phyloP scores from a whole-genome alignment of 306 rosid species.

The Cucumis melo region DNA sequence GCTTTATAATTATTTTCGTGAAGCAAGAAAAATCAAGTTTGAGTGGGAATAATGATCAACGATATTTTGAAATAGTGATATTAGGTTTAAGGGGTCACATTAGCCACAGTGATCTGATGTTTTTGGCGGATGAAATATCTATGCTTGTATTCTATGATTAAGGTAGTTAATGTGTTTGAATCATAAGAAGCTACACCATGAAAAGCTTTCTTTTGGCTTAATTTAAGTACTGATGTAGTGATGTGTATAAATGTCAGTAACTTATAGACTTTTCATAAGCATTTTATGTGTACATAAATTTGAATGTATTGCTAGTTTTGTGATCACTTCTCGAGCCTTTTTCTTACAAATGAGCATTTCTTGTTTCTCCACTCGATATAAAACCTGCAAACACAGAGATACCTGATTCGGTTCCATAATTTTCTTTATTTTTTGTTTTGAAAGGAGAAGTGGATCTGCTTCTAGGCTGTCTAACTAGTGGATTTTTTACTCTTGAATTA shows the following conservation, averaged over 20 bases:
- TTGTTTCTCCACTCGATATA: background rate
- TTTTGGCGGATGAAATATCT: background rate
- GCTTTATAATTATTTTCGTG: background rate
- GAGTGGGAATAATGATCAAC: background rate
- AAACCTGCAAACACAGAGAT: background rate
- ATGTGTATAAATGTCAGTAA: background rate
- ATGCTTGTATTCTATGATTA: background rate
- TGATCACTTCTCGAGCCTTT: background rate
- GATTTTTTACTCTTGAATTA: slow-evolving; percentile 11
- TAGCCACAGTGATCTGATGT: background rate
- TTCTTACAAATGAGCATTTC: background rate
- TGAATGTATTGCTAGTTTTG: background rate
- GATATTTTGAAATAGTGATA: background rate
- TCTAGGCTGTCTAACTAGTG: slow-evolving; percentile 15
- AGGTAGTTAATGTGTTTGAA: background rate
- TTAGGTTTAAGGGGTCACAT: background rate
- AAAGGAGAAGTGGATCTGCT: background rate
- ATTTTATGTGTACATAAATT: background rate
- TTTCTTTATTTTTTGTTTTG: background rate
- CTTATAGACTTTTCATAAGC: background rate
- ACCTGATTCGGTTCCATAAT: background rate
- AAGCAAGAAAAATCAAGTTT: background rate
- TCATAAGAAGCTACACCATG: background rate
- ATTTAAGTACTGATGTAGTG: background rate
- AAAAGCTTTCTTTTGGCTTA: background rate